Base-by-base conservation (phyloP, 441 rosid genomes). In the Euphorbia celastroides region DNA sequence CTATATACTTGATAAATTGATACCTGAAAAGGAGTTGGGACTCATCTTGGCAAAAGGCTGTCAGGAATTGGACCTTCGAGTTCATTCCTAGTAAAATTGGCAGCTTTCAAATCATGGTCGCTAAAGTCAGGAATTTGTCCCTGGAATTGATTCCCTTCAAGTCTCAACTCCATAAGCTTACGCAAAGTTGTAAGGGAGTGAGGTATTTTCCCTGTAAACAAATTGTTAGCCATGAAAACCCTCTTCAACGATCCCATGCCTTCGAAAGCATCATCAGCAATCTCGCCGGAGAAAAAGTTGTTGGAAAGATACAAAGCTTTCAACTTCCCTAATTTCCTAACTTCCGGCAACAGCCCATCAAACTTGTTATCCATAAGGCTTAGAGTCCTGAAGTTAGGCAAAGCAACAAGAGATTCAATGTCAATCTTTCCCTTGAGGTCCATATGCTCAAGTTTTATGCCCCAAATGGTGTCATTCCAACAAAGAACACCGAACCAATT, bases 331-430 rank as follows among this genome's bases (percentile, higher is more conserved):
- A 94, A 64, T 66, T 73, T 82, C 73, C 72, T 86, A 28, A 94
- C 59, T 1, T 79, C 63, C 1, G 98, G 99, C 68, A 92, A 56
- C n/a, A 78, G 67, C 22, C 97, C 96, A 0, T 67, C 75, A 27
- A 94, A 83, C 9, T 77, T 50, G 46, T 94, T 94, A 81, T 87
- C 84, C 96, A 79, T 85, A 28, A 92, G 78, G 74, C 98, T 92
- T 16, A 94, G 3, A 0, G 85, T 83, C 13, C 96, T 86, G 68
- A 94, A 65, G 8, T 56, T 52, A 41, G 70, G 72, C 76, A 94
- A 73, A 11, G 74, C 38, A n/a, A 6, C 57, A 1, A 94, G 86
- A 7, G 84, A 55, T 42, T 82, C 89, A 0, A 88, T 60, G 48
- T 82, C 80, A 9, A 90, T 73, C 23, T 46, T 38, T 13, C 99